Evolutionary conservation across 2,329 filamentous ascomycete species (phyloP), one percentile per base, ranked within the genome.

Genomic region (Balansia obtecta): DNA sequence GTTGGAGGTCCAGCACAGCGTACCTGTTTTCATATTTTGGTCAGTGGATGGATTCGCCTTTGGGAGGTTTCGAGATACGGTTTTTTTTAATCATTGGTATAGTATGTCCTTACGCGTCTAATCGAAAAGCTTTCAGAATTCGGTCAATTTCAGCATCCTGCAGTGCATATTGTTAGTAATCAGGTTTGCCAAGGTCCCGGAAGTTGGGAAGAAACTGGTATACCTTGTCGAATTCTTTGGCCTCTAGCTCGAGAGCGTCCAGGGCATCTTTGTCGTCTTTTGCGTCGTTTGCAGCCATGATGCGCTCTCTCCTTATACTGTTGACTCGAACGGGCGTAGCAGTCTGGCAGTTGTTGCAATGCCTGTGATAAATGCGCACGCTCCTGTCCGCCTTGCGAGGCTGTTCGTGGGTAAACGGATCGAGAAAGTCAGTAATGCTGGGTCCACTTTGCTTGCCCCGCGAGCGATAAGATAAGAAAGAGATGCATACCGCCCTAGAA

Each of bases 61-160:
- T 15, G 40, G 6, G 12, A 22, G 40, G 16, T n/a, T 5, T 22
- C 40, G 22, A 44, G 12, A 15, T 8, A 3, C 20, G 22, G 15
- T 15, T 34, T 12, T 48, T 15, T 41, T 10, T 0, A 8, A 4
- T 9, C 33, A 1, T 6, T 16, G 6, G 5, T 37, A 37, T 5
- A 37, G 34, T 12, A 9, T 12, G 34, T 18, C 46, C 27, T 51
- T 64, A 77, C 73, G 78, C 77, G 64, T 82, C 75, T 16, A 82
- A 80, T 60, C 85, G 82, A 68, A 98, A 98, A 45, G 90, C 87
- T 61, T 85, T 86, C 58, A 95, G 76, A 58, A 98, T 98, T 53
- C 91, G 86, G 63, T 95, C 88, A 61, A 97, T 97, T 66, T 97
- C 91, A 53, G 86, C 84, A 77, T 97, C 93, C 86, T 95, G 33